These are phyloP conservation scores for Diaporthe sp. DNA, from an alignment of 2,329 filamentous ascomycete species.

Conservation along the genomic window DNA sequence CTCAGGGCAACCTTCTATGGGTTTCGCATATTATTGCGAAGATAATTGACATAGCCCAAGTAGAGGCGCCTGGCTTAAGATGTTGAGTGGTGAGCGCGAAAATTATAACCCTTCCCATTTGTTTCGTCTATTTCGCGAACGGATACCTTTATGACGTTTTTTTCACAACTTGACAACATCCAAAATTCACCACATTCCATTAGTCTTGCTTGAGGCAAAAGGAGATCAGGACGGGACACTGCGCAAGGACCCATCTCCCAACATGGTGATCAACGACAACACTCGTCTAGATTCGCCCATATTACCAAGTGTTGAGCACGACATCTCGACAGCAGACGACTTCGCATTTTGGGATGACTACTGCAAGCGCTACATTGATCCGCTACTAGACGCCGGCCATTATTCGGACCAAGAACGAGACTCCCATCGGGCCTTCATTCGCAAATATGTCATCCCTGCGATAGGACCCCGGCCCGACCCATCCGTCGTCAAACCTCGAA, in stretches of 20 bases:
- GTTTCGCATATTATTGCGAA: neutral
- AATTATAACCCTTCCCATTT: neutral
- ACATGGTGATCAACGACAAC: neutral
- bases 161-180: neutral
- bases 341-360: conserved; percentile 3
- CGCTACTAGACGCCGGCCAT: neutral
- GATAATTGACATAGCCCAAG: fast-evolving
- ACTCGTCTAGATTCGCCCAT: neutral
- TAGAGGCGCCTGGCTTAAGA: too few species aligned
- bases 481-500: neutral
- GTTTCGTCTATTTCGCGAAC: neutral
- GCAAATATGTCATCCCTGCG: neutral
- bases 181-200: too few species aligned
- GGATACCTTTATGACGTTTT: neutral
- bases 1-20: neutral
- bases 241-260: neutral
- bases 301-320: neutral
- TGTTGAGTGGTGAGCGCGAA: neutral
- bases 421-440: neutral
- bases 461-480: neutral
- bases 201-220: neutral
- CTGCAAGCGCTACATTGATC: neutral
- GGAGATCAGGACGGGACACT: too few species aligned
- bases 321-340: neutral
- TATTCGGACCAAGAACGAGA: neutral